These are phyloP conservation scores for Botrytis sinoallii DNA, from an alignment of 2,329 filamentous ascomycete species.

Conservation along the genomic window DNA sequence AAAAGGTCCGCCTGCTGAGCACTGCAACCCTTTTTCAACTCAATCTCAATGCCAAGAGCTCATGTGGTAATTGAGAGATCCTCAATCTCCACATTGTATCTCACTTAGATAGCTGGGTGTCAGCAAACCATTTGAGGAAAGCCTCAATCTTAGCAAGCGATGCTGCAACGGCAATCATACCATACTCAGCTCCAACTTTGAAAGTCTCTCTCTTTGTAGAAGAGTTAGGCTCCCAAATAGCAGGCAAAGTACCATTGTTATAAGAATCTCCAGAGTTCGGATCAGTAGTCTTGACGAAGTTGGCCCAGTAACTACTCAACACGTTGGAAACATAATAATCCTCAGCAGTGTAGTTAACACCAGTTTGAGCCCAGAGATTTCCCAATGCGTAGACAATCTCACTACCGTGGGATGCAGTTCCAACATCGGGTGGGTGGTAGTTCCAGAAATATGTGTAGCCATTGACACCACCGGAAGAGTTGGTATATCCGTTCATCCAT, in stretches of 20 bases:
- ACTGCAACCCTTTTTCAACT: not conserved
- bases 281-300: not conserved
- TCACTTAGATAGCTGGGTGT: not conserved
- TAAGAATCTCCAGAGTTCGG: not conserved
- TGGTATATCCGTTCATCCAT: not conserved
- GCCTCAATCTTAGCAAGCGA: not conserved
- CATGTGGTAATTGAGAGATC: not conserved
- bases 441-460: not conserved
- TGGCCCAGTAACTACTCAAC: not conserved
- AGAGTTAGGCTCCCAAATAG: not conserved
- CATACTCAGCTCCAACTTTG: not conserved
- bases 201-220: not conserved
- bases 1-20: not conserved
- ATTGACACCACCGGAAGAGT: not conserved
- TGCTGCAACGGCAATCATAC: not conserved
- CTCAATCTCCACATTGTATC: fast-evolving
- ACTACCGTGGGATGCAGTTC: not conserved
- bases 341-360: not conserved
- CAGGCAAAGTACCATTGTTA: not conserved
- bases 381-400: not conserved
- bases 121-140: not conserved
- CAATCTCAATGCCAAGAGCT: not conserved
- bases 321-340: not conserved
- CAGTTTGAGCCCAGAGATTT: not conserved
- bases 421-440: not conserved